These are phyloP conservation scores for Fusarium compactum DNA, from an alignment of 2,329 filamentous ascomycete genomes.

Conservation along the genomic window DNA sequence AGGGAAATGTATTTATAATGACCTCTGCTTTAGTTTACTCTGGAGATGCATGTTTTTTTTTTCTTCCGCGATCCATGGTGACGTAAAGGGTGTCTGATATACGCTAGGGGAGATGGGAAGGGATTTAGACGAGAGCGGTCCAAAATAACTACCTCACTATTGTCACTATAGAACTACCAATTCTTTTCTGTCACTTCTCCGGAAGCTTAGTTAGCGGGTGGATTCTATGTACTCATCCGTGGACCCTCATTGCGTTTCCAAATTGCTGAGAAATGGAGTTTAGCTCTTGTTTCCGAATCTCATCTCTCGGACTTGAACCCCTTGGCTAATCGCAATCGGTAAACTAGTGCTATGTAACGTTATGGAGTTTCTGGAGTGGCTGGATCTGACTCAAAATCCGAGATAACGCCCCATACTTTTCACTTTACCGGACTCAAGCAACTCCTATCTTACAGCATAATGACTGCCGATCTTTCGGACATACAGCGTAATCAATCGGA, in stretches of 20 bases:
- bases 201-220: slow-evolving; percentile 13
- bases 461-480: slow-evolving; percentile 23
- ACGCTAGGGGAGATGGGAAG: slow-evolving; percentile 19
- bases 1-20: slow-evolving; percentile 32
- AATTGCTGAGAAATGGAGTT: slow-evolving; percentile 34
- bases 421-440: slow-evolving; percentile 23
- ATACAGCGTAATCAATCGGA: slow-evolving; percentile 27
- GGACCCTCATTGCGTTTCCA: slow-evolving; percentile 11
- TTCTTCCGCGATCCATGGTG: slow-evolving; percentile 10
- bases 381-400: slow-evolving; percentile 38
- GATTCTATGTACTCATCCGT: slow-evolving; percentile 5
- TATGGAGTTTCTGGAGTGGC: slow-evolving; percentile 28
- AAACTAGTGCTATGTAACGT: slow-evolving; percentile 8
- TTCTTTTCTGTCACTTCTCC: slow-evolving; percentile 23
- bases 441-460: not conserved
- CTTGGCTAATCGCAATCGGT: not conserved
- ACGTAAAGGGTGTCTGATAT: slow-evolving; percentile 19
- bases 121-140: slow-evolving; percentile 7
- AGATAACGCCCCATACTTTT: slow-evolving; percentile 28
- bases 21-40: not conserved
- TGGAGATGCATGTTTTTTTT: slow-evolving; percentile 18
- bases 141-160: slow-evolving; percentile 12
- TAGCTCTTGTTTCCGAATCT: slow-evolving; percentile 37
- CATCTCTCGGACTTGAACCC: not conserved
- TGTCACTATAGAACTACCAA: not conserved